Conservation (phyloP, 1,284 basidiomycete genomes). For the Apiotrichum brassicae region DNA sequence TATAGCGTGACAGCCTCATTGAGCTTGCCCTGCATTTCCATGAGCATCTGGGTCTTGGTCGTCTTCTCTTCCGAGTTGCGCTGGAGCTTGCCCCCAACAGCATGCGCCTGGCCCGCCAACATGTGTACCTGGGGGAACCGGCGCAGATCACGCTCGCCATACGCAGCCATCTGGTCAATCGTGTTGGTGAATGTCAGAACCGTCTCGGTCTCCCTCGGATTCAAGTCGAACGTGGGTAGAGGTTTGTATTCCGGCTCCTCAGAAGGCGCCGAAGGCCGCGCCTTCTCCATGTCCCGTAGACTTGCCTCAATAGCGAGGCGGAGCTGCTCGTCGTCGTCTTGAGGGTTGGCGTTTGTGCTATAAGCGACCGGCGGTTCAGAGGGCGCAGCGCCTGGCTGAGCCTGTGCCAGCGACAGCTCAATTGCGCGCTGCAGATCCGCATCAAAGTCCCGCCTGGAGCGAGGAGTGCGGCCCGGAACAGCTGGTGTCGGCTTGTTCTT, state of each 20-base stretch:
- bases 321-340: slow-evolving; percentile 89
- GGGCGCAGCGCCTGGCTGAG: slow-evolving; percentile 48
- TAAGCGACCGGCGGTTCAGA: slow-evolving; percentile 64
- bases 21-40: slow-evolving; percentile 89
- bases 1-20: slow-evolving; percentile 86
- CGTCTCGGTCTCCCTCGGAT: slow-evolving; percentile 69
- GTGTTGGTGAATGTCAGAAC: slow-evolving; percentile 85
- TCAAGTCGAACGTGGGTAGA: slow-evolving; percentile 68
- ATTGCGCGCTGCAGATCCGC: slow-evolving; percentile 91
- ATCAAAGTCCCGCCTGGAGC: slow-evolving; percentile 56
- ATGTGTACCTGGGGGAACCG: slow-evolving; percentile 75
- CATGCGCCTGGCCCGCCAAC: slow-evolving; percentile 75
- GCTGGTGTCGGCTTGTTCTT: slow-evolving; percentile 33
- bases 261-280: slow-evolving; percentile 68
- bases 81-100: slow-evolving; percentile 72
- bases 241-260: slow-evolving; percentile 52
- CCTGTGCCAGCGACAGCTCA: slow-evolving; percentile 77
- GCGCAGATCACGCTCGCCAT: slow-evolving; percentile 68
- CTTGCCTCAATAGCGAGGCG: slow-evolving; percentile 93
- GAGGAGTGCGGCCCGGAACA: slow-evolving; percentile 37
- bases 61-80: slow-evolving; percentile 78
- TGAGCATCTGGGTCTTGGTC: slow-evolving; percentile 76
- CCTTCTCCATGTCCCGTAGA: slow-evolving; percentile 73
- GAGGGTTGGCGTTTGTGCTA: slow-evolving; percentile 48
- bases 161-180: slow-evolving; percentile 71